These are phyloP conservation scores for Phycomyces blakesleeanus DNA, from an alignment of 192 early-diverging fungal genomes.

Conservation along the genomic window DNA sequence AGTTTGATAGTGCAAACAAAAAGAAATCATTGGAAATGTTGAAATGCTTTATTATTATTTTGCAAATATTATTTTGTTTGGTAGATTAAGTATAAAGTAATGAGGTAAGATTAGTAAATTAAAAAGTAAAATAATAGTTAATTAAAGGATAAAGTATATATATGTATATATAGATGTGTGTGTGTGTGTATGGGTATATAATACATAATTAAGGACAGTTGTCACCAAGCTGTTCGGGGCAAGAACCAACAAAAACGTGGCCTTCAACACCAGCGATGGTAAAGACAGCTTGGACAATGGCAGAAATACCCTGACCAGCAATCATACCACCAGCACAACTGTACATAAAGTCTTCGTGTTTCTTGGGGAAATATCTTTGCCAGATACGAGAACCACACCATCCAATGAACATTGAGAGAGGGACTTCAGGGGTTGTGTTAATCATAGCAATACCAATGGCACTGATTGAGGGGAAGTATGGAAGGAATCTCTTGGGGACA, in stretches of 20 bases:
- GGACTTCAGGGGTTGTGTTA: conserved; percentile 42
- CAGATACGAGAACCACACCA: conserved; percentile 41
- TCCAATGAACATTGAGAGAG: conserved; percentile 47
- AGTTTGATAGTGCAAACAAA: too few species aligned
- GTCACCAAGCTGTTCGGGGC: conserved; percentile 9
- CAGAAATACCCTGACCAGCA: conserved; percentile 50
- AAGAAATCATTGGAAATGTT: too few species aligned
- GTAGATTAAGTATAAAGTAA: too few species aligned
- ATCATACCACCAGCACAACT: conserved; percentile 46
- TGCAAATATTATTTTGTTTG: too few species aligned
- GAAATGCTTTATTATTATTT: too few species aligned
- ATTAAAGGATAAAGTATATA: conserved; percentile 6
- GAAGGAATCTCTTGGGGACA: conserved; percentile 47
- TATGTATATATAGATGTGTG: too few species aligned
- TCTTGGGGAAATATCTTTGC: conserved; percentile 24
- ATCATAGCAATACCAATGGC: conserved; percentile 54
- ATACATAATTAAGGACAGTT: conserved; percentile 28
- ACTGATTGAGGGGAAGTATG: conserved; percentile 44
- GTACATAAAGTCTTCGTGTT: conserved; percentile 41
- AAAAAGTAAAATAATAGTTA: not conserved
- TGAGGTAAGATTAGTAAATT: too few species aligned
- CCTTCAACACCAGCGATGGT: conserved; percentile 35
- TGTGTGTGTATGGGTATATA: conserved; percentile 8
- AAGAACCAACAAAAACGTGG: conserved; percentile 28
- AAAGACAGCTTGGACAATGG: conserved; percentile 43